These are phyloP conservation scores for Angophora floribunda DNA, from an alignment of 345 rosid species.

Conservation along the genomic window DNA sequence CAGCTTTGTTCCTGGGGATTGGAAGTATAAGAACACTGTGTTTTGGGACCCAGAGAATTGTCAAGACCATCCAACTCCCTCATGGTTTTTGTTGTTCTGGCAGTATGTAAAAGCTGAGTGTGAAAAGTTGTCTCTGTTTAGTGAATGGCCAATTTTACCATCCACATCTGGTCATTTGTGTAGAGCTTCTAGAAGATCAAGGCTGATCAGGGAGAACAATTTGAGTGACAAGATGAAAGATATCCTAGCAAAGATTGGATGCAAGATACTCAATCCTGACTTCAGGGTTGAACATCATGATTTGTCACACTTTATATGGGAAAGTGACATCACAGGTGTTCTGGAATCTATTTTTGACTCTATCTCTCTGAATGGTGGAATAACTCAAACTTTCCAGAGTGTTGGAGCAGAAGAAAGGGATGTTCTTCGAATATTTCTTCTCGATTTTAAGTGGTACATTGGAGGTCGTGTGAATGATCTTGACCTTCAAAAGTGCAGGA, in stretches of 20 bases:
- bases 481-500: conserved; percentile 51
- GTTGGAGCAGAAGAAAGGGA: conserved; percentile 62
- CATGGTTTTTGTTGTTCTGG: conserved; percentile 91
- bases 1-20: conserved; percentile 74
- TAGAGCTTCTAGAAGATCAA: conserved; percentile 67
- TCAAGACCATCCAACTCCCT: conserved; percentile 51
- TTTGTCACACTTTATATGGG: conserved; percentile 56
- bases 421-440: conserved; percentile 65
- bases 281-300: conserved; percentile 63
- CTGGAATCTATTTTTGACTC: conserved; percentile 62
- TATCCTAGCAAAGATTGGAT: conserved; percentile 67
- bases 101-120: conserved; percentile 54
- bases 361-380: conserved; percentile 30
- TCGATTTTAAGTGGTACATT: conserved; percentile 77
- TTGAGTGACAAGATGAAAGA: conserved; percentile 50
- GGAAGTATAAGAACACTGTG: conserved; percentile 66
- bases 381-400: conserved; percentile 18
- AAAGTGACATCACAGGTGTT: conserved; percentile 56
- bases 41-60: conserved; percentile 57
- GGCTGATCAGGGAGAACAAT: conserved; percentile 51
- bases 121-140: conserved; percentile 52
- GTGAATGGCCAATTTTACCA: conserved; percentile 95
- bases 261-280: conserved; percentile 59
- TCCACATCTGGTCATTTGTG: conserved; percentile 66
- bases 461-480: conserved; percentile 38